These are phyloP conservation scores for Dactylellina parvicollis DNA, from an alignment of 2,329 filamentous ascomycete genomes.

Conservation along the genomic window DNA sequence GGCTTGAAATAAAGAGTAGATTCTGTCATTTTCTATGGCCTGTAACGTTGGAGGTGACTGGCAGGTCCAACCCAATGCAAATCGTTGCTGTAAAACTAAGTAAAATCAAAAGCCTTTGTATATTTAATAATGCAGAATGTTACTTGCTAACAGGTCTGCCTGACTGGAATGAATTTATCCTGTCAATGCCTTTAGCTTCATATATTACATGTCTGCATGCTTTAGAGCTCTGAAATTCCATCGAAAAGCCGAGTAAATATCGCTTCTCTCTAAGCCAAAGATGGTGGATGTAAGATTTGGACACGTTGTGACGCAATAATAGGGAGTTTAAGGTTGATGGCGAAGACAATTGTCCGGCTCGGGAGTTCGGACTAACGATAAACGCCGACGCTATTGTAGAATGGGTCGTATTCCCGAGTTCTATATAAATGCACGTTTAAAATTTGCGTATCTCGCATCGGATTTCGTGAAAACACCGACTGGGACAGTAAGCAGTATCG, in stretches of 20 bases:
- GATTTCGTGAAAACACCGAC: constrained; percentile 22
- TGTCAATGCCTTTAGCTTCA: no score
- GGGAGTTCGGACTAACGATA: constrained; percentile 22
- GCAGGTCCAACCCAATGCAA: no score
- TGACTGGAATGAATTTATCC: no score
- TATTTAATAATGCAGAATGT: no score
- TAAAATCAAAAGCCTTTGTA: no score
- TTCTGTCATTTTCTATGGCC: no score
- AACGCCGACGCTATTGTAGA: neutral
- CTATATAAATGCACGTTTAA: constrained; percentile 19
- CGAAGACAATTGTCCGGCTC: neutral
- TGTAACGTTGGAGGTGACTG: no score
- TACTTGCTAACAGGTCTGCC: no score
- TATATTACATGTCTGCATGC: no score
- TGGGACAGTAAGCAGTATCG: constrained; percentile 16
- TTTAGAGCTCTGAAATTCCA: neutral
- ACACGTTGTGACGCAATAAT: neutral
- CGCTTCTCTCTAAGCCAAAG: neutral
- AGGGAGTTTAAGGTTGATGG: constrained; percentile 2
- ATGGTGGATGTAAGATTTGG: neutral
- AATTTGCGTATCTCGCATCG: constrained; percentile 38
- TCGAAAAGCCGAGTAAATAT: no score
- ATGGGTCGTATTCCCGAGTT: neutral
- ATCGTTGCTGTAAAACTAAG: no score
- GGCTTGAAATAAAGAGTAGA: no score